Evolutionary conservation across 768 basidiomycete genomes (phyloP), one percentile per base, ranked within the genome.

Genomic region (Serendipita sp.): DNA sequence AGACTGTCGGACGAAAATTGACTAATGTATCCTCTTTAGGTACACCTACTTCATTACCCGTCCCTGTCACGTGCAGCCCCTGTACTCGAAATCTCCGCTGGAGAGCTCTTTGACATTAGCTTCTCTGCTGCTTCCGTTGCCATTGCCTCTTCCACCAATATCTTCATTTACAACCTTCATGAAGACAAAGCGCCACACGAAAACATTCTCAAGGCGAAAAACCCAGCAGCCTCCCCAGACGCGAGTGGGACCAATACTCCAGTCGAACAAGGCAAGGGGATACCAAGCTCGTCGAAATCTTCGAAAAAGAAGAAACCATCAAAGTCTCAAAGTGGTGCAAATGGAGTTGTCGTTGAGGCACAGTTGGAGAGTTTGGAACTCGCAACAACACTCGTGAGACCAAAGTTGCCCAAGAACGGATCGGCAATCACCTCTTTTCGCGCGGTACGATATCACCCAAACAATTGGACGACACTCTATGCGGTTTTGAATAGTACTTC

Each of bases 21-120:
- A 63, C 4, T 63, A 68, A 67, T 68, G 69, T 66, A 67, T 64
- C 1, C 45, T 56, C 63, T 45, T 45, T 67, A 87, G 82, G 75
- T 92, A 5, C 79, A 83, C 2, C 71, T 94, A n/a, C 77, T 91
- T 2, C 75, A 79, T 3, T 88, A 81, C 68, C 85, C 86, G 1
- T 76, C 80, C 10, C 76, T 91, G 34, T 69, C 71, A 37, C 76
- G 68, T 38, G 74, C 76, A 28, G 79, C 77, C 15, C 72, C 73
- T 24, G 71, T 83, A 3, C 76, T 89, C 47, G 72, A 70, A 48
- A 76, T 84, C 48, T 77, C 83, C 15, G 81, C 82, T 11, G 86
- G 85, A 53, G 92, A 96, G 73, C 84, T 98, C 51, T 95, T 91
- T 66, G 93, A 95, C 70, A 84, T 83, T 16, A 80, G 89, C 4